Conservation (phyloP, 139 green algal species). For the Raphidocelis subcapitata region DNA sequence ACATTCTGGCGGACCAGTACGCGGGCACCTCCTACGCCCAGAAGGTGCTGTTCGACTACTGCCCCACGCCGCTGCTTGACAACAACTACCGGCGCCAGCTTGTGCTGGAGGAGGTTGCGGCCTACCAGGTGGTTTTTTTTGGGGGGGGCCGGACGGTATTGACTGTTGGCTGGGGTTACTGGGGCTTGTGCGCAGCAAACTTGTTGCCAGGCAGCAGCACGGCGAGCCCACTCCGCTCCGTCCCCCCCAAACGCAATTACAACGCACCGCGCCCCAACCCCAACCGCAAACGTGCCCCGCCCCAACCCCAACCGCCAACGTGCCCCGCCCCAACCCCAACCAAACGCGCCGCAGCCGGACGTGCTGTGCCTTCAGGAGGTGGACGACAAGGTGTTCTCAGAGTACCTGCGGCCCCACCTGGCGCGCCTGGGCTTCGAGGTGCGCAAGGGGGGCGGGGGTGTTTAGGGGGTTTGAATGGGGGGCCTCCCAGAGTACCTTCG, state of each 20-base stretch:
- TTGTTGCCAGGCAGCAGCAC: too few species aligned
- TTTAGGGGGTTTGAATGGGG: conserved; percentile 86
- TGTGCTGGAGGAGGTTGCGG: conserved; percentile 73
- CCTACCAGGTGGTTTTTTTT: conserved; percentile 71
- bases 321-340: too few species aligned
- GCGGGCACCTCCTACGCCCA: conserved; percentile 65
- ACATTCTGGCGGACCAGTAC: conserved; percentile 94
- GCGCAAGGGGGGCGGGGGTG: too few species aligned
- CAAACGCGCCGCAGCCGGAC: background rate
- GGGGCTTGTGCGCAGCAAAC: too few species aligned
- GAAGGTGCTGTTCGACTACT: conserved; percentile 75
- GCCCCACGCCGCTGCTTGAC: conserved; percentile 58
- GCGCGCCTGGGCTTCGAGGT: conserved; percentile 1
- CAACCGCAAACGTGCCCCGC: too few species aligned
- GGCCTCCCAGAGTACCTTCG: conserved; percentile 57
- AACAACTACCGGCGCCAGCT: conserved; percentile 78
- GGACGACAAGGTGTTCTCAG: conserved; percentile 70
- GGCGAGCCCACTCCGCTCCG: too few species aligned
- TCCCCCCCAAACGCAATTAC: too few species aligned
- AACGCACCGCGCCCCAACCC: too few species aligned
- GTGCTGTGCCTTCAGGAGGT: conserved; percentile 75
- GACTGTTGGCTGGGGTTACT: background rate
- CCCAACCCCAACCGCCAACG: too few species aligned
- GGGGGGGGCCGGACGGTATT: conserved; percentile 21
- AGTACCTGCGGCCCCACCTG: conserved; percentile 62